Base-by-base conservation (phyloP, 2,329 filamentous ascomycete genomes). In the Monosporascus sp. region DNA sequence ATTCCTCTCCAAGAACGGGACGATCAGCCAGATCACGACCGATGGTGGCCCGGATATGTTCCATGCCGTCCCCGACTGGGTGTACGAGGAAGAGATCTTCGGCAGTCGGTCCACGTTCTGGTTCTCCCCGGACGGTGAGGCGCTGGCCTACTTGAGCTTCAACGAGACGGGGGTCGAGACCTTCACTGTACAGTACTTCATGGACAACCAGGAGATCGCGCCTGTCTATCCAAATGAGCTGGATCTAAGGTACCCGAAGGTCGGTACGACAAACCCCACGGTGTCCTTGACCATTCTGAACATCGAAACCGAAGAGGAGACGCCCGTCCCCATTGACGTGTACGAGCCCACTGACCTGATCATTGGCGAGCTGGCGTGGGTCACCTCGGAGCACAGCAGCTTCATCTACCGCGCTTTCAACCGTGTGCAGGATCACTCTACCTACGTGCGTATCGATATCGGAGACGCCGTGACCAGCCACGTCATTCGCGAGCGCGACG, bases 401-500 rank as follows among this genome's bases (percentile, higher is more conserved):
- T 73, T 89, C 40, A 74, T 86, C 38, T 85, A 86, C 68, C 79
- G 84, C 14, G 81, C 81, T 0, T 88, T 81, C 70, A 88, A 88
- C 66, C 81, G 86, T 5, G 83, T 87, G 0, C 86, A 89, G 61
- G 84, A 88, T 58, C 69, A 74, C 2, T 83, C 86, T 54, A 85
- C 84, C 56, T 72, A 86, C 15, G 77, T 88, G 2, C 68, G 81
- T 0, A 80, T 88, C 3, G 75, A 86, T 56, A 74, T 68, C 22
- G 57, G 79, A 1, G 69, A 72, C 2, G 71, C 74, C 2, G 67
- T 72, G 1, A 68, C 71, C 0, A 78, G 78, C 9, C 73, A 70
- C 31, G 65, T 78, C 1, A 72, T 81, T 15, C 80, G 81, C 7
- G 74, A 84, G 64, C 76, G 82, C 3, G 78, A 86, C 49, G 84